Evolutionary conservation across 2,329 filamentous ascomycete species (phyloP).

Genomic region (Botrytis squamosa): DNA sequence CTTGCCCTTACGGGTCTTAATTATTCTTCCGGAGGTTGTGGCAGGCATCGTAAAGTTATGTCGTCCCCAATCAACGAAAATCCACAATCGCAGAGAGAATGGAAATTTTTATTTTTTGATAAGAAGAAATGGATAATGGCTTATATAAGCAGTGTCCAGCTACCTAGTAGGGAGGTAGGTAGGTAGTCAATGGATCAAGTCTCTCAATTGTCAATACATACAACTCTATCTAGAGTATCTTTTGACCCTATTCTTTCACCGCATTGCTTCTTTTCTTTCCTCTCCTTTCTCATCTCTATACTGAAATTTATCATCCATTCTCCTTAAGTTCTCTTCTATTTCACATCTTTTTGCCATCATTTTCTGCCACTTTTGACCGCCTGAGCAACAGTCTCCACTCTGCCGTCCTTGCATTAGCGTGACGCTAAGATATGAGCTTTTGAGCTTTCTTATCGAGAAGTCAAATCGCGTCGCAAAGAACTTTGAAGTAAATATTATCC

Average conservation of each 20-base stretch:
- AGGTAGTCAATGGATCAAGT: background rate
- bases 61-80: slow-evolving; percentile 15
- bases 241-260: background rate
- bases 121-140: background rate
- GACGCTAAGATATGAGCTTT: slow-evolving; percentile 21
- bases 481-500: slow-evolving; percentile 5
- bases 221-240: background rate
- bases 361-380: slow-evolving; percentile 1
- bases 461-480: slow-evolving; percentile 18
- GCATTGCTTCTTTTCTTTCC: background rate
- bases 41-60: slow-evolving; percentile 53
- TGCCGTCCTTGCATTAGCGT: background rate
- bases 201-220: background rate
- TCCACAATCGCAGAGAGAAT: background rate
- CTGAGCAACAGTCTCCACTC: background rate
- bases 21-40: slow-evolving; percentile 64
- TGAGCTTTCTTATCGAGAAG: slow-evolving; percentile 19
- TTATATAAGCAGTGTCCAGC: background rate
- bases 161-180: background rate
- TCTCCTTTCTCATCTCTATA: background rate
- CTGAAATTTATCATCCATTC: background rate
- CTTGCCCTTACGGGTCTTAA: slow-evolving; percentile 68
- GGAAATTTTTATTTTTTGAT: slow-evolving; percentile 19
- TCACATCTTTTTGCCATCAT: background rate
- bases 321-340: background rate